These are phyloP conservation scores for Neurospora terricola DNA, from an alignment of 495 filamentous ascomycete species.

Conservation along the genomic window DNA sequence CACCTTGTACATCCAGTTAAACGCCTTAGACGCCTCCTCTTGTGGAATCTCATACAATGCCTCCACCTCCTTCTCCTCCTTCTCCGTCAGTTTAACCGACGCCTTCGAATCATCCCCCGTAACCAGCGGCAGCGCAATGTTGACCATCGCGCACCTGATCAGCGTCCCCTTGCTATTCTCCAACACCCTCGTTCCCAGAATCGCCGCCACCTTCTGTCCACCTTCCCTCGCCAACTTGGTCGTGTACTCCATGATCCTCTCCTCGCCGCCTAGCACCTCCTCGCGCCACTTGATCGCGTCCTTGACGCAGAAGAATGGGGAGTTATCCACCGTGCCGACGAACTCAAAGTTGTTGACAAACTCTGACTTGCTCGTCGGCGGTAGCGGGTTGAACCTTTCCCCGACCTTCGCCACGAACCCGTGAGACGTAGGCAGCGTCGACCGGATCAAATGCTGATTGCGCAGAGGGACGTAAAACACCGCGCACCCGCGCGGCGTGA, in stretches of 20 bases:
- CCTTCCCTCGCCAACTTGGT: conserved; percentile 47
- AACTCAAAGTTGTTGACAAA: conserved; percentile 72
- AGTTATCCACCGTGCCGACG: conserved; percentile 62
- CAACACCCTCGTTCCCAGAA: conserved; percentile 62
- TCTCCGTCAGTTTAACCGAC: conserved; percentile 1
- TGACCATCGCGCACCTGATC: conserved; percentile 47
- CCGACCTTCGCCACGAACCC: conserved; percentile 36
- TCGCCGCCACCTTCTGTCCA: conserved; percentile 45
- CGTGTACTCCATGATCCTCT: conserved; percentile 50
- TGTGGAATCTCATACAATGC: conserved; percentile 21
- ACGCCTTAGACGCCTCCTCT: conserved; percentile 27
- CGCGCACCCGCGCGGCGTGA: conserved; percentile 69
- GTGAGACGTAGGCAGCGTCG: conserved; percentile 64
- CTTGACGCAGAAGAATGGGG: conserved; percentile 59
- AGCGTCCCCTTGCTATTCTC: conserved; percentile 43
- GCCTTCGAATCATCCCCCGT: conserved; percentile 5
- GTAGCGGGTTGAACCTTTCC: conserved; percentile 39
- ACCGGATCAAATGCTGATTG: conserved; percentile 65
- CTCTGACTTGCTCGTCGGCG: conserved; percentile 31
- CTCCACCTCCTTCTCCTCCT: conserved; percentile 13
- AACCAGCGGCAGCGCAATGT: conserved; percentile 61
- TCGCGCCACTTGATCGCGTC: conserved; percentile 59
- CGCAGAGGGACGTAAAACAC: conserved; percentile 65
- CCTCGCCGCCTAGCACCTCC: conserved; percentile 65
- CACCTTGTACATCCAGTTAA: conserved; percentile 46